Base-by-base conservation (phyloP, 805 yeast genomes). In the Candida quercuum region DNA sequence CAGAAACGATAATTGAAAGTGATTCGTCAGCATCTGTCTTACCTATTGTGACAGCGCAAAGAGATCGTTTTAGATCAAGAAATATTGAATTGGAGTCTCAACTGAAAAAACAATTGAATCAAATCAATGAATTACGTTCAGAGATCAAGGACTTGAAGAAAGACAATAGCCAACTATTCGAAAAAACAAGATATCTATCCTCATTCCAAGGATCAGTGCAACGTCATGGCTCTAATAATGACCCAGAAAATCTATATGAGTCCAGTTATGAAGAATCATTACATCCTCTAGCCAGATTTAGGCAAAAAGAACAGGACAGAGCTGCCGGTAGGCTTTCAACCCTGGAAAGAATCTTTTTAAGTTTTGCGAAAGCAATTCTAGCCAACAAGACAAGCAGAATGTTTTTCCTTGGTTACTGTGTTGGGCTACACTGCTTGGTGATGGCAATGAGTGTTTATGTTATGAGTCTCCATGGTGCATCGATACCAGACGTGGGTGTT, bases 11-110 rank as follows among this genome's bases (percentile, higher is more conserved):
- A 15, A 24, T 7, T 6, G 72, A 48, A 39, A 20, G 28, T 20
- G 28, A 30, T 20, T 48, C 45, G 7, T 76, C 73, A 36, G 53
- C 67, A 11, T 72, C 78, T 4, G 76, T 89, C 21, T 60, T 91
- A 35, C 94, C 95, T 1, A 87, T 91, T 37, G 77, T 93, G 21
- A 88, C 96, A 12, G 89, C 91, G 54, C 99, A 91, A 64, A 78
- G 99, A 57, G 99, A 91, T 59, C 69, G 99, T 45, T 88, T 89
- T 67, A 78, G 94, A 51, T 72, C 76, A n/a, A 72, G 87, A 38
- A 86, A 83, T 52, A 75, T 74, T 40, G 96, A 86, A 55, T 69
- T 93, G 38, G 98, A 91, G 57, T 83, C 83, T 39, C 95, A 87
- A 50, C 52, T 81, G 27, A 78, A 84, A 56, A 75, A 74, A 46